Percentiles rank a stretch among this genome's conserved stretches.
Evolutionary conservation across 1,139 yeast genomes (phyloP).

Genomic region (Geotrichum reessii): DNA sequence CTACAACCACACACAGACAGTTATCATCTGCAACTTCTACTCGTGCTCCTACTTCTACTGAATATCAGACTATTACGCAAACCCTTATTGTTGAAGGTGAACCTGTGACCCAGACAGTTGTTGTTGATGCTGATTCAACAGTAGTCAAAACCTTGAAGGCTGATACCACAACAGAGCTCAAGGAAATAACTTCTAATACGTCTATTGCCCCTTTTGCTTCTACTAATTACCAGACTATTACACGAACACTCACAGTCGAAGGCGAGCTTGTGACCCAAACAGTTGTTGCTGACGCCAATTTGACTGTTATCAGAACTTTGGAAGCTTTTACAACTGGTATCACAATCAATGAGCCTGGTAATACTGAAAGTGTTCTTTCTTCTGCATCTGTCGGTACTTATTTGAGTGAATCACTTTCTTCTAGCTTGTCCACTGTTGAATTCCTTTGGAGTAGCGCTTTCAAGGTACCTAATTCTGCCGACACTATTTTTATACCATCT

Average conservation of each 20-base stretch:
- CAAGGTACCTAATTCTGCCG: not conserved
- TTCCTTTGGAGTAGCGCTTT: not conserved
- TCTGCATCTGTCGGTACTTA: not conserved
- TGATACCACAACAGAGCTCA: not conserved
- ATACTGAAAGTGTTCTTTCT: not conserved
- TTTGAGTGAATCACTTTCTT: not conserved
- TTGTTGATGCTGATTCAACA: not conserved
- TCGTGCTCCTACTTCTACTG: too few relatives aligned
- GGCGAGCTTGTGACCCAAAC: not conserved
- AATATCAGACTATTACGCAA: not conserved
- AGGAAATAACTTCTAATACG: not conserved
- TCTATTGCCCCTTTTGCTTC: not conserved
- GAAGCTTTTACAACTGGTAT: not conserved
- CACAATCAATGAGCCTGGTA: not conserved
- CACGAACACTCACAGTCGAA: not conserved
- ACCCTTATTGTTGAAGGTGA: not conserved
- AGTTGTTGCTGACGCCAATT: not conserved
- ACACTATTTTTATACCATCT: not conserved
- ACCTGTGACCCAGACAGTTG: not conserved
- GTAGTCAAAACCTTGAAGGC: not conserved
- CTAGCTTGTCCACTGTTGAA: not conserved
- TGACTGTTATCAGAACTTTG: not conserved
- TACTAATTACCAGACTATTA: not conserved
- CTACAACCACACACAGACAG: not conserved
- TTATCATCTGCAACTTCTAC: too few relatives aligned